Evolutionary conservation across 495 filamentous ascomycete species (phyloP).

Genomic region (Collariella sp.): DNA sequence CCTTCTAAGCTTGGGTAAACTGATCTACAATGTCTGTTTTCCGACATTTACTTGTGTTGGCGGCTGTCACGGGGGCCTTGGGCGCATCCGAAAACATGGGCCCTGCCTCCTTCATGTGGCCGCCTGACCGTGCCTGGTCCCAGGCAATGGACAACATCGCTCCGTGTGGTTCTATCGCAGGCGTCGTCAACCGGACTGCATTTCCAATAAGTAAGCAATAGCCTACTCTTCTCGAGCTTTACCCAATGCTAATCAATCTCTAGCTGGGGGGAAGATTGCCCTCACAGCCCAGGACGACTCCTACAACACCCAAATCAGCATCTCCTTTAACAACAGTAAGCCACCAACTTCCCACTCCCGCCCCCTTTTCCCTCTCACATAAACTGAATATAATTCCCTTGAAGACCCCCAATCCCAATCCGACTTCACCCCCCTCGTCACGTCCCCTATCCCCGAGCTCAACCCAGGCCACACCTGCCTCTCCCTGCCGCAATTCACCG

Average conservation of each 20-base stretch:
- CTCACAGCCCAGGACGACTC: slow-evolving; percentile 22
- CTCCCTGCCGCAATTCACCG: slow-evolving; percentile 26
- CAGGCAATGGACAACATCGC: slow-evolving; percentile 36
- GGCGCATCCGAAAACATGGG: slow-evolving; percentile 30
- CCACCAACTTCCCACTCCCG: background rate
- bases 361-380: background rate
- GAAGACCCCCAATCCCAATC: slow-evolving; percentile 15
- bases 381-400: no score
- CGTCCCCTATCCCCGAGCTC: slow-evolving; percentile 30
- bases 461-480: slow-evolving; percentile 43
- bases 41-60: background rate
- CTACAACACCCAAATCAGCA: slow-evolving; percentile 10
- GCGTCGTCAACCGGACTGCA: slow-evolving; percentile 32
- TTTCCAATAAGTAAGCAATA: slow-evolving; percentile 24
- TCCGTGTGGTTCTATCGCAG: slow-evolving; percentile 37
- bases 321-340: slow-evolving; percentile 14
- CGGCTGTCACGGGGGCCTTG: background rate
- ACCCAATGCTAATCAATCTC: background rate
- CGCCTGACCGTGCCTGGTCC: slow-evolving; percentile 39
- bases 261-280: slow-evolving; percentile 22
- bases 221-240: background rate
- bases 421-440: slow-evolving; percentile 27
- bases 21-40: background rate
- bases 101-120: slow-evolving; percentile 45
- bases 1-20: no score